phyloP scores from a whole-genome alignment of 2,329 filamentous ascomycete species.

The Talaromyces marneffei region DNA sequence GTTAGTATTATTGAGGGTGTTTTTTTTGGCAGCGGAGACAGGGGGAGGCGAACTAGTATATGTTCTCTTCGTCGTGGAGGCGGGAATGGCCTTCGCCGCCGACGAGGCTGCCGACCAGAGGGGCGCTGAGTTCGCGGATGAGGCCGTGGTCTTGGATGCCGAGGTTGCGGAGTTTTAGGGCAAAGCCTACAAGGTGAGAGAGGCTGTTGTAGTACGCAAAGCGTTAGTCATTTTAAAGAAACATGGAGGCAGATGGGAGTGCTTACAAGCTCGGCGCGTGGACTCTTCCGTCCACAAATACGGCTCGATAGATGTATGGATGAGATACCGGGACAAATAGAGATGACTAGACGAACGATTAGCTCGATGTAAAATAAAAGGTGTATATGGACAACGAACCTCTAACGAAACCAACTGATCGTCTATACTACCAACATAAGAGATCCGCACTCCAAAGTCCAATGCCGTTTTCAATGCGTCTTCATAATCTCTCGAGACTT shows the following conservation, averaged over 20 bases:
- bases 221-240: background rate
- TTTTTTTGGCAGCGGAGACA: background rate
- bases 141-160: constrained; percentile 90
- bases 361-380: constrained; percentile 12
- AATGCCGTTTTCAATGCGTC: constrained; percentile 68
- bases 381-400: constrained; percentile 43
- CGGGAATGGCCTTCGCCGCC: constrained; percentile 88
- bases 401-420: constrained; percentile 94
- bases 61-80: constrained; percentile 80
- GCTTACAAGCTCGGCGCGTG: constrained; percentile 82
- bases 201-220: constrained; percentile 46
- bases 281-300: constrained; percentile 88
- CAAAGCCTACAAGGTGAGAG: constrained; percentile 85
- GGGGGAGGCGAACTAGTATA: constrained; percentile 61
- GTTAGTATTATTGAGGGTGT: background rate
- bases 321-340: constrained; percentile 80
- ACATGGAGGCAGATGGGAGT: background rate
- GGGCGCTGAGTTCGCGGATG: constrained; percentile 79
- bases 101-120: constrained; percentile 85
- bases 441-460: constrained; percentile 72
- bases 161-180: constrained; percentile 86
- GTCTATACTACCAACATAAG: constrained; percentile 90
- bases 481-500: constrained; percentile 76
- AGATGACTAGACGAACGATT: constrained; percentile 55
- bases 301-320: constrained; percentile 90